A percentile compares a stretch with the other conserved stretches of the same genome.
Evolutionary conservation across 148 eudicot genomes (phyloP).

Genomic region (Agrostemma githago): DNA sequence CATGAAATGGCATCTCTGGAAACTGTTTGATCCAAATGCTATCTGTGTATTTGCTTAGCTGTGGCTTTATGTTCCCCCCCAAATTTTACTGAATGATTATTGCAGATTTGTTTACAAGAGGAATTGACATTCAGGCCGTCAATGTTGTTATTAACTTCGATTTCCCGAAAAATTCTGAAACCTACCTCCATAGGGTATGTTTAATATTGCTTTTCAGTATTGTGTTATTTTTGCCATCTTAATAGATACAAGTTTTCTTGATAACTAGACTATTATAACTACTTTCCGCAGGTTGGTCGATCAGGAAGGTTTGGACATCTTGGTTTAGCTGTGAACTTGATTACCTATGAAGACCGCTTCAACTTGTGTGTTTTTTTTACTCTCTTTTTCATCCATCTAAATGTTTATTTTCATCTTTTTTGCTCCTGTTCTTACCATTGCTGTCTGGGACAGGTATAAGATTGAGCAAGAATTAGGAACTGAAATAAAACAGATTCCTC

Average conservation of each 20-base stretch:
- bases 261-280: neutral
- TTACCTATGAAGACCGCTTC: slow-evolving; percentile 85
- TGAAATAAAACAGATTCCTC: slow-evolving; percentile 89
- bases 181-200: slow-evolving; percentile 88
- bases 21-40: neutral
- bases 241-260: neutral
- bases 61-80: neutral
- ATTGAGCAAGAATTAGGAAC: slow-evolving; percentile 95
- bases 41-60: no score
- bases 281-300: slow-evolving; percentile 68
- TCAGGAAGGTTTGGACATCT: slow-evolving; percentile 94
- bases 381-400: neutral
- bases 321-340: slow-evolving; percentile 88
- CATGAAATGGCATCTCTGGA: neutral
- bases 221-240: neutral
- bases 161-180: slow-evolving; percentile 82
- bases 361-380: slow-evolving; percentile 56
- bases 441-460: slow-evolving; percentile 54
- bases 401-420: neutral
- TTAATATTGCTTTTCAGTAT: slow-evolving; percentile 6
- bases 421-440: neutral
- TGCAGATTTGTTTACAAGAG: slow-evolving; percentile 88
- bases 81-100: neutral
- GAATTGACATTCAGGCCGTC: slow-evolving; percentile 93
- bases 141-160: slow-evolving; percentile 90